Percentiles rank a stretch among this genome's conserved stretches.
phyloP scores from a whole-genome alignment of 2,329 filamentous ascomycete genomes.

The Cryphonectria nitschkei region DNA sequence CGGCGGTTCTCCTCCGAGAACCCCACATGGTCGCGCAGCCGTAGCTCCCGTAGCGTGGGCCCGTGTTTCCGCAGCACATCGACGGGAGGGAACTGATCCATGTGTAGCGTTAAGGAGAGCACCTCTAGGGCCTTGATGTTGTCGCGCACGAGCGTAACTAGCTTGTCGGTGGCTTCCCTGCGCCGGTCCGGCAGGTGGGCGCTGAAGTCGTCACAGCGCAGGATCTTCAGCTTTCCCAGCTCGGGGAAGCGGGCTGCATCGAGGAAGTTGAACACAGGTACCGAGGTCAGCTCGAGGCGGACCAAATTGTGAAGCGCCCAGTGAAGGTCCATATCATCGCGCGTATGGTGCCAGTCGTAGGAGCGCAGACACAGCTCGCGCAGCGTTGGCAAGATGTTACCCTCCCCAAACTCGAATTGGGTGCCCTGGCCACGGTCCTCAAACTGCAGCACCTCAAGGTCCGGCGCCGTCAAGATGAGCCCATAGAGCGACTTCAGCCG shows the following conservation, averaged over 20 bases:
- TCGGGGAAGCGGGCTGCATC: slow-evolving; percentile 44
- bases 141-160: slow-evolving; percentile 45
- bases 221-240: slow-evolving; percentile 41
- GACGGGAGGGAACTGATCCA: slow-evolving; percentile 44
- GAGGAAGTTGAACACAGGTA: slow-evolving; percentile 51
- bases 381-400: slow-evolving; percentile 51
- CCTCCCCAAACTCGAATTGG: slow-evolving; percentile 44
- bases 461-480: slow-evolving; percentile 43
- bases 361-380: slow-evolving; percentile 47
- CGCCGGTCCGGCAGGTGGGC: slow-evolving; percentile 43
- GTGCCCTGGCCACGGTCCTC: slow-evolving; percentile 50
- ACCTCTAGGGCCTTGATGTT: slow-evolving; percentile 43
- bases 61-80: slow-evolving; percentile 46
- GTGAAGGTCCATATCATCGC: slow-evolving; percentile 43
- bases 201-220: slow-evolving; percentile 51
- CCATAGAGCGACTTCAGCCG: slow-evolving; percentile 47
- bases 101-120: slow-evolving; percentile 49
- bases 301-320: slow-evolving; percentile 52
- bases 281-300: slow-evolving; percentile 46
- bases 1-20: slow-evolving; percentile 47
- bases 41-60: slow-evolving; percentile 42
- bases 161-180: slow-evolving; percentile 43
- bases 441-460: slow-evolving; percentile 47
- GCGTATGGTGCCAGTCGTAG: slow-evolving; percentile 53
- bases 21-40: slow-evolving; percentile 50